Conservation (phyloP, 257 asterid genomes). For the Lithospermum erythrorhizon region DNA sequence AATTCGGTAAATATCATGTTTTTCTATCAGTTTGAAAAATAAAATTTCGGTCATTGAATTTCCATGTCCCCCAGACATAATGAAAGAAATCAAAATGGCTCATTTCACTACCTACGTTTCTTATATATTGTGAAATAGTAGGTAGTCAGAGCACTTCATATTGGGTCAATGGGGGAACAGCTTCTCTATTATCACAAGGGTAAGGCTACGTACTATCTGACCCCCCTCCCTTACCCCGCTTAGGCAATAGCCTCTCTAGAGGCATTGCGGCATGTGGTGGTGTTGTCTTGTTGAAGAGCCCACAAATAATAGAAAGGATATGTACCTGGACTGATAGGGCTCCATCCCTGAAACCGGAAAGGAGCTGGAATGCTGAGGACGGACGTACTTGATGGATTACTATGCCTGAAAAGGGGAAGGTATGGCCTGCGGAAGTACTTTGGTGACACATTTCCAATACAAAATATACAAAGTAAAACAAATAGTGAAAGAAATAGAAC, state of each 20-base stretch:
- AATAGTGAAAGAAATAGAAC: conserved; percentile 52
- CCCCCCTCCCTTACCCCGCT: no score
- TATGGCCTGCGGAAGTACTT: conserved; percentile 44
- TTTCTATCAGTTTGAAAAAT: neutral
- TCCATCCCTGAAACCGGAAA: conserved; percentile 79
- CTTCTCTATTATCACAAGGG: no score
- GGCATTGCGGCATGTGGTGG: no score
- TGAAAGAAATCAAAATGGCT: no score
- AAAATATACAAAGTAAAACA: conserved; percentile 48
- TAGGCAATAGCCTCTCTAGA: no score
- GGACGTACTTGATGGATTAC: conserved; percentile 40
- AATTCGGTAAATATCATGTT: neutral
- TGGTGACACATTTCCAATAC: conserved; percentile 40
- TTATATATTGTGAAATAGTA: no score
- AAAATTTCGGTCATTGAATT: neutral
- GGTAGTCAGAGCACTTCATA: no score
- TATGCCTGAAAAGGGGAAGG: conserved; percentile 65
- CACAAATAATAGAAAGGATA: neutral
- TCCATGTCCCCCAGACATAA: no score
- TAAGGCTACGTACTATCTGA: no score
- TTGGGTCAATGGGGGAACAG: no score
- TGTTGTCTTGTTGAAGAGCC: neutral
- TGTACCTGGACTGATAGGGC: conserved; percentile 75
- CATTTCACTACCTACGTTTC: no score
- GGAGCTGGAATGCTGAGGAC: conserved; percentile 62